Percentiles rank a stretch among this genome's conserved stretches.
Conservation (phyloP, 164 flowering plant species). For the Tinospora cordifolia region DNA sequence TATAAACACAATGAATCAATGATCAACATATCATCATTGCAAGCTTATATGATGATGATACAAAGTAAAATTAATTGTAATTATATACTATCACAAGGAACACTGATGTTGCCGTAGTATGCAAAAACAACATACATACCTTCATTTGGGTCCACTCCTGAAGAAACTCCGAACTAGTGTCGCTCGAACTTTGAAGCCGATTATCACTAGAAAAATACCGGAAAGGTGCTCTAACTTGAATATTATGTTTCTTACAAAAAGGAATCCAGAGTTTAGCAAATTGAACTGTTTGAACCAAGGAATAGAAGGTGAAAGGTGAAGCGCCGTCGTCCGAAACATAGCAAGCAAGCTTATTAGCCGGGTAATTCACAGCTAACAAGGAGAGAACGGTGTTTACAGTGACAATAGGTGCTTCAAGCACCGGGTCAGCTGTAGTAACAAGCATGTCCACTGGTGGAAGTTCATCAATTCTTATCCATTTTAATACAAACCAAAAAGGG, state of each 20-base stretch:
- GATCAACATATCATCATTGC: too few species aligned
- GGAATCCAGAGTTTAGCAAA: slow-evolving; percentile 62
- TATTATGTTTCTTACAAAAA: slow-evolving; percentile 47
- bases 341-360: slow-evolving; percentile 56
- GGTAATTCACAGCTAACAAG: slow-evolving; percentile 54
- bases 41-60: too few species aligned
- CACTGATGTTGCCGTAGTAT: too few species aligned
- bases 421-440: slow-evolving; percentile 63
- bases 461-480: slow-evolving; percentile 17
- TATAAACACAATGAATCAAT: too few species aligned
- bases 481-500: too few species aligned
- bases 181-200: background rate
- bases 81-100: too few species aligned
- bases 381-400: slow-evolving; percentile 60
- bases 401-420: slow-evolving; percentile 51
- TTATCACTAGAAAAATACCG: slow-evolving; percentile 27
- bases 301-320: slow-evolving; percentile 48
- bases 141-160: slow-evolving; percentile 36
- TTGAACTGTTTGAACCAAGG: slow-evolving; percentile 40
- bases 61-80: too few species aligned
- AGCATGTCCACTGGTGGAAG: slow-evolving; percentile 61
- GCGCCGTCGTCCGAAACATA: slow-evolving; percentile 63
- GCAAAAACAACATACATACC: slow-evolving; percentile 30
- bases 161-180: slow-evolving; percentile 24
- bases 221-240: slow-evolving; percentile 52